Evolutionary conservation across 805 yeast species (phyloP), one percentile per base, ranked within the genome.

Genomic region (Kluyveromyces nonfermentans): DNA sequence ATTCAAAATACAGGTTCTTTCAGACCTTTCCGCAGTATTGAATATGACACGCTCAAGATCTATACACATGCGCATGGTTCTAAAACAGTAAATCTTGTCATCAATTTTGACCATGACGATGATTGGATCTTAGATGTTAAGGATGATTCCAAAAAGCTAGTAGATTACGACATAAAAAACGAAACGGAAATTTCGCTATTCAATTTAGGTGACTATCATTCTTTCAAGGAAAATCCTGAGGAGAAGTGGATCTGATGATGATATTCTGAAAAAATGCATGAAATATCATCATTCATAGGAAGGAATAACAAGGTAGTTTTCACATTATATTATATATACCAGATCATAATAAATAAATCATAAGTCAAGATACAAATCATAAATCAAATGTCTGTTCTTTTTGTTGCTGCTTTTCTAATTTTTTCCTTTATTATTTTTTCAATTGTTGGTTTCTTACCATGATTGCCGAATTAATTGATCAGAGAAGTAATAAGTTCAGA

Each of bases 1-100:
- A 72, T 77, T 36, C 60, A 69, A 34, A 74, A 82, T 4, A 72
- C 77, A 12, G 87, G 93, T 6, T 78, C 77, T 0, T 75, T 80
- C 46, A 73, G 96, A 55, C 95, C 97, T 1, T 89, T 79, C 63
- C 73, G 97, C 56, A 84, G 73, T 47, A 85, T 85, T 8, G 69
- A 65, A 0, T 84, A 78, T 50, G 85, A 90, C 57, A 71, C 89
- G 0, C 61, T 90, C 45, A 93, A 93, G 63, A 73, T 93, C 6
- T 93, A 93, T 65, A 84, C 96, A 22, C 88, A 87, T 59, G 97
- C 98, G 0, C 97, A 90, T 62, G 93, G 94, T 10, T 76, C 95
- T 25, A 93, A 93, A 65, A 85, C 96, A 2, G 83, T 88, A 78
- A 88, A 93, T 58, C 71, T 93, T 51, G 93, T 88, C 38, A 84